Percentiles rank a stretch among this genome's conserved stretches.
phyloP scores from a whole-genome alignment of 805 yeast genomes.

The Yamadazyma laniorum region DNA sequence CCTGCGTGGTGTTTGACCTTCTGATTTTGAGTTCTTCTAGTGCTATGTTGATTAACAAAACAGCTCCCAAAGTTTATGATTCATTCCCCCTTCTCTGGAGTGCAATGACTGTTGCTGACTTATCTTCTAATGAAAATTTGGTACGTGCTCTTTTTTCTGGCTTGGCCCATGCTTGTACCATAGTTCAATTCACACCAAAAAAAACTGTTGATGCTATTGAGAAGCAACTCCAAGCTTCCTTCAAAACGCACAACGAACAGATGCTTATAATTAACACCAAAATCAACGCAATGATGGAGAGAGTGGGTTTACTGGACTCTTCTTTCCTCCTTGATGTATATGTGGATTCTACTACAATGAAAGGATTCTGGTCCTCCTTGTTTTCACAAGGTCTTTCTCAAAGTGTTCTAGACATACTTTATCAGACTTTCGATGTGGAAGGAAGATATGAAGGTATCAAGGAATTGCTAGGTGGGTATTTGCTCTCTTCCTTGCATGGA shows the following conservation, averaged over 20 bases:
- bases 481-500: constrained; percentile 48
- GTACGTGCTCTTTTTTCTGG: background rate
- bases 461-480: constrained; percentile 44
- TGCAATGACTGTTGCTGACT: constrained; percentile 2
- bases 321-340: constrained; percentile 22
- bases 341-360: constrained; percentile 36
- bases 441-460: constrained; percentile 79
- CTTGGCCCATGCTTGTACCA: constrained; percentile 6
- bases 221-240: constrained; percentile 18
- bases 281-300: constrained; percentile 27
- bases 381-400: constrained; percentile 68
- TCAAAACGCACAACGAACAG: constrained; percentile 31
- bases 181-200: constrained; percentile 9
- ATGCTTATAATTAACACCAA: constrained; percentile 20
- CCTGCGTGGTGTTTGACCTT: constrained; percentile 46
- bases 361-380: constrained; percentile 73
- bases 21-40: constrained; percentile 32
- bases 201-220: constrained; percentile 13
- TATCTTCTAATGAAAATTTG: constrained; percentile 1
- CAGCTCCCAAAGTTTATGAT: constrained; percentile 30
- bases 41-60: constrained; percentile 16
- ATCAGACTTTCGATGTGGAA: constrained; percentile 65
- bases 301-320: constrained; percentile 32
- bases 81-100: constrained; percentile 33
- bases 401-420: constrained; percentile 65